These are phyloP conservation scores for Phytopythium montanum DNA, from an alignment of 352 stramenopile genomes.

Conservation along the genomic window DNA sequence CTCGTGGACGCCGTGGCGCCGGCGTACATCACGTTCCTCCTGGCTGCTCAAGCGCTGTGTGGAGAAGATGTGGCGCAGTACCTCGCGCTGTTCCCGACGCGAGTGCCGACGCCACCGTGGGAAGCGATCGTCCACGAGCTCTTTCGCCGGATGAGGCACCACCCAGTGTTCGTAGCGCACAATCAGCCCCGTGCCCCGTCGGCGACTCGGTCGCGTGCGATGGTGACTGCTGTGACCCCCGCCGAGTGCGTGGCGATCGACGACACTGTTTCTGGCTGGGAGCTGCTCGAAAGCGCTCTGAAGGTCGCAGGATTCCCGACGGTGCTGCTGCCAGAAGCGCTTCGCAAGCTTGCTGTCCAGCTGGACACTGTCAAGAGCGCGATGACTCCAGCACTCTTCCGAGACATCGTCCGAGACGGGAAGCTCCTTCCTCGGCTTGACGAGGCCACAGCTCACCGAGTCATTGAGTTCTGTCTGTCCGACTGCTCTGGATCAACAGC, in stretches of 20 bases:
- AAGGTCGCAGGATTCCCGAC: constrained; percentile 22
- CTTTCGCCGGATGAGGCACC: constrained; percentile 47
- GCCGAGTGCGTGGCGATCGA: constrained; percentile 42
- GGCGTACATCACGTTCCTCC: constrained; percentile 65
- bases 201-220: background rate
- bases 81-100: constrained; percentile 49
- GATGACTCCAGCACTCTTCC: constrained; percentile 57
- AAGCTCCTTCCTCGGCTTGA: constrained; percentile 34
- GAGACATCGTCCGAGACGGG: constrained; percentile 28
- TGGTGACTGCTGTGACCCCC: constrained; percentile 24
- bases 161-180: constrained; percentile 44
- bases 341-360: constrained; percentile 45
- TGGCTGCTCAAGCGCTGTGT: constrained; percentile 41
- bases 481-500: constrained; percentile 19
- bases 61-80: constrained; percentile 33
- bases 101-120: constrained; percentile 50
- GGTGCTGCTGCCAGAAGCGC: constrained; percentile 25
- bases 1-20: constrained; percentile 71
- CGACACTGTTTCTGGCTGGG: constrained; percentile 35
- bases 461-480: constrained; percentile 49
- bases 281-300: constrained; percentile 38
- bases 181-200: background rate
- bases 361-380: constrained; percentile 41
- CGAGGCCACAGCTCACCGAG: constrained; percentile 17
- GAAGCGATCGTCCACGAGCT: constrained; percentile 42